Evolutionary conservation across 345 rosid genomes (phyloP).

Genomic region (Acer campestre): DNA sequence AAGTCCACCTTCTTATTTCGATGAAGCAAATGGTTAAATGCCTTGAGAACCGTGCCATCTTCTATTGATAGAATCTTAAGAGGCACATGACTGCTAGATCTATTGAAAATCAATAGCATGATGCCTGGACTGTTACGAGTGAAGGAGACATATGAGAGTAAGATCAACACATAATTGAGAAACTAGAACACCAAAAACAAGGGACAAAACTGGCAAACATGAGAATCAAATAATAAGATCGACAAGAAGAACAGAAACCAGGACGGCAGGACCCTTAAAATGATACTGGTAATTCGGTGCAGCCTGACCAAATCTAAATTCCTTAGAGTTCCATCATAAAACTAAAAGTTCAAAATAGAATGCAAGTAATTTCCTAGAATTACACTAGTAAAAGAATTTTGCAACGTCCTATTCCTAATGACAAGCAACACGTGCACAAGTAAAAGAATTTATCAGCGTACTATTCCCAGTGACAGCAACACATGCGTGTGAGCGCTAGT

Average conservation of each 20-base stretch:
- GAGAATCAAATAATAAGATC: not conserved
- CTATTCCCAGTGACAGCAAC: too few species aligned
- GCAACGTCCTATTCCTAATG: too few species aligned
- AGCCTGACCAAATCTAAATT: not conserved
- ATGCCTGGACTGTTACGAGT: slow-evolving; percentile 79
- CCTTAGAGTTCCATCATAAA: not conserved
- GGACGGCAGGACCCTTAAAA: not conserved
- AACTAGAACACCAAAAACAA: not conserved
- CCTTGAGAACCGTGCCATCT: slow-evolving; percentile 95
- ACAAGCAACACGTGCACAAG: too few species aligned
- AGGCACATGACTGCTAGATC: slow-evolving; percentile 77
- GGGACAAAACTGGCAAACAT: not conserved
- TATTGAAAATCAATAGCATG: slow-evolving; percentile 88
- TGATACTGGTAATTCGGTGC: not conserved
- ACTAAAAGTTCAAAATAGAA: not conserved
- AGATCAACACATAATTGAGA: not conserved
- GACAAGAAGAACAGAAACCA: not conserved
- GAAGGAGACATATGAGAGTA: slow-evolving; percentile 15
- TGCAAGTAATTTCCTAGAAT: not conserved
- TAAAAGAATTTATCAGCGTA: too few species aligned
- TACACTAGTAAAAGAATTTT: not conserved
- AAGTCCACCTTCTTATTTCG: slow-evolving; percentile 97
- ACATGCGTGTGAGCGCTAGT: too few species aligned
- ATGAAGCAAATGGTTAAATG: slow-evolving; percentile 88
- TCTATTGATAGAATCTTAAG: slow-evolving; percentile 90